phyloP scores from a whole-genome alignment of 2,329 filamentous ascomycete species.

The Exophiala calicioides region DNA sequence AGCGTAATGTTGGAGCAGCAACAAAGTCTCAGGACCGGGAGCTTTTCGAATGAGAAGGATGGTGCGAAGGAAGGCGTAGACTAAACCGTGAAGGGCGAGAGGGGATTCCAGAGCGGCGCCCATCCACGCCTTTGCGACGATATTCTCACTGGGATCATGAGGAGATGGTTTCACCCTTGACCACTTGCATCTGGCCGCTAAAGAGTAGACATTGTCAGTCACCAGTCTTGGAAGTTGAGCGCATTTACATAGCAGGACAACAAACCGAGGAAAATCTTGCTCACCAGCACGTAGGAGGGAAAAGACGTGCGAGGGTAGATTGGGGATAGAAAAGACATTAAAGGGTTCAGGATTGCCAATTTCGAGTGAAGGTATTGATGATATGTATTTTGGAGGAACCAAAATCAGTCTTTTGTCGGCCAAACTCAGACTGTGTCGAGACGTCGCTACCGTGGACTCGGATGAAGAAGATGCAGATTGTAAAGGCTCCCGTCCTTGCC shows the following conservation, averaged over 20 bases:
- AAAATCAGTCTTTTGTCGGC: neutral
- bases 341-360: conserved; percentile 2
- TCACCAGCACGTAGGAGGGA: conserved; percentile 1
- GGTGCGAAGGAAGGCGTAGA: conserved; percentile 10
- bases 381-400: neutral
- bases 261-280: neutral
- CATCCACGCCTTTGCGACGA: conserved; percentile 7
- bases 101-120: conserved; percentile 10
- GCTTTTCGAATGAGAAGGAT: neutral
- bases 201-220: neutral
- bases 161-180: neutral
- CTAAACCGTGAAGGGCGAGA: conserved; percentile 6
- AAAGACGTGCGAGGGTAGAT: neutral
- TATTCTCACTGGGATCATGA: neutral
- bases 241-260: too few relatives aligned
- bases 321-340: neutral
- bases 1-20: conserved; percentile 9
- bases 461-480: too few relatives aligned
- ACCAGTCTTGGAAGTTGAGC: too few relatives aligned
- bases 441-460: neutral
- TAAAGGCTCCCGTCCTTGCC: too few relatives aligned
- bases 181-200: conserved; percentile 3
- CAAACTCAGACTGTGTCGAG: neutral
- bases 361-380: neutral
- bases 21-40: neutral